phyloP scores from a whole-genome alignment of 768 basidiomycete species.

The Aureoboletus auriporus region DNA sequence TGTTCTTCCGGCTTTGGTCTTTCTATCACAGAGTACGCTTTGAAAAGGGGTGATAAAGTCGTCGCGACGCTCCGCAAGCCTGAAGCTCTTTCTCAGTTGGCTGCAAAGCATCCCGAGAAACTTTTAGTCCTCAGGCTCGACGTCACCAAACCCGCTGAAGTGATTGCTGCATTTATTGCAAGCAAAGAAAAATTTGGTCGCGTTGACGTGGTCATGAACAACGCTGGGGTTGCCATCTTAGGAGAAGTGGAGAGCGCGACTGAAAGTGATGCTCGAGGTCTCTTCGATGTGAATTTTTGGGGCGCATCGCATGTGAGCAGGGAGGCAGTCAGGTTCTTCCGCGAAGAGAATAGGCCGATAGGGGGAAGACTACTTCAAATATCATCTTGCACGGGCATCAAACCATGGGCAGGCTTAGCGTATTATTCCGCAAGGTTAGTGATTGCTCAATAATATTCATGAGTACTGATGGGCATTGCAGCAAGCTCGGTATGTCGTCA shows the following conservation, averaged over 20 bases:
- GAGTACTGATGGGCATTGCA: conserved; percentile 1
- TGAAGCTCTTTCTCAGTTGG: conserved; percentile 26
- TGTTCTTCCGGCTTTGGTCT: conserved; percentile 38
- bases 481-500: conserved; percentile 19
- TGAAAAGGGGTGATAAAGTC: conserved; percentile 35
- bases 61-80: conserved; percentile 44
- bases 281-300: conserved; percentile 45
- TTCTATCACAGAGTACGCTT: conserved; percentile 26
- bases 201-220: conserved; percentile 30
- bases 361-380: conserved; percentile 39
- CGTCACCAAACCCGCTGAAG: conserved; percentile 31
- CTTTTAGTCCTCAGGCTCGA: conserved; percentile 39
- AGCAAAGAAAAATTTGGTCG: conserved; percentile 28
- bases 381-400: conserved; percentile 31
- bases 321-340: conserved; percentile 22
- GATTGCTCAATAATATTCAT: background rate
- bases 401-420: conserved; percentile 4
- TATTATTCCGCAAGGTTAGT: conserved; percentile 24
- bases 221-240: conserved; percentile 21
- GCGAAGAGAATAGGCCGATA: conserved; percentile 26
- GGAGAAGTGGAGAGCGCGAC: conserved; percentile 35
- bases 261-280: conserved; percentile 29
- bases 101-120: conserved; percentile 16
- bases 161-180: conserved; percentile 31
- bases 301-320: conserved; percentile 37